Evolutionary conservation across 441 rosid species (phyloP), one percentile per base, ranked within the genome.

Genomic region (Populus hybrid): DNA sequence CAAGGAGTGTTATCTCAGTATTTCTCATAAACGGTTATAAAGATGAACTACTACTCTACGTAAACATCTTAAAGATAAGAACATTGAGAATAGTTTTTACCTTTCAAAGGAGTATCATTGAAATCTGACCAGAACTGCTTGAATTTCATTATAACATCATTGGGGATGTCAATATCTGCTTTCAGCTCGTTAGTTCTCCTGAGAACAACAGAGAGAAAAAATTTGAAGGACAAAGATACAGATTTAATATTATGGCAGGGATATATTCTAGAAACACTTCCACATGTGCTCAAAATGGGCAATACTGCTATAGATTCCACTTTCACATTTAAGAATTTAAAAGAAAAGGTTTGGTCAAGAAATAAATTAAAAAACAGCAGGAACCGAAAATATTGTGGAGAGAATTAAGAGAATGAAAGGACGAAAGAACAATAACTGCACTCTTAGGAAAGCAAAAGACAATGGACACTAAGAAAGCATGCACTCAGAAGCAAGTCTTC

Each of bases 151-250:
- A 88, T 76, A 79, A 90, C 40, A 64, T 91, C 94, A 81, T 83
- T 83, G 66, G 98, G 94, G 79, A 96, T 84, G 80, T 91, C 82
- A 5, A 92, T 85, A 6, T 91, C 95, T 79, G 90, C 88, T 88
- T 89, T 91, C 63, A 92, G 87, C 80, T 91, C 98, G 84, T 91
- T 94, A 53, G 94, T 91, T 88, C 97, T 91, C 94, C 98, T 92
- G 79, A 64, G 72, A 36, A 78, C 50, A 50, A 28, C 30, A 28
- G 19, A 71, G 72, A 57, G 61, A 80, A 71, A 10, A 36, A 67
- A 75, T 65, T 64, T 42, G 76, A 34, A 72, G 35, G n/a, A 24
- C 74, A 79, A 61, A 79, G 81, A 11, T 72, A 76, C 67, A 46
- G 63, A 14, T 21, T 26, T 30, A 24, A 30, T 24, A 64, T 38